A percentile compares a stretch with the other conserved stretches of the same genome.
These are phyloP conservation scores for Fusarium aywerte DNA, from an alignment of 2,329 filamentous ascomycete species.

Conservation along the genomic window DNA sequence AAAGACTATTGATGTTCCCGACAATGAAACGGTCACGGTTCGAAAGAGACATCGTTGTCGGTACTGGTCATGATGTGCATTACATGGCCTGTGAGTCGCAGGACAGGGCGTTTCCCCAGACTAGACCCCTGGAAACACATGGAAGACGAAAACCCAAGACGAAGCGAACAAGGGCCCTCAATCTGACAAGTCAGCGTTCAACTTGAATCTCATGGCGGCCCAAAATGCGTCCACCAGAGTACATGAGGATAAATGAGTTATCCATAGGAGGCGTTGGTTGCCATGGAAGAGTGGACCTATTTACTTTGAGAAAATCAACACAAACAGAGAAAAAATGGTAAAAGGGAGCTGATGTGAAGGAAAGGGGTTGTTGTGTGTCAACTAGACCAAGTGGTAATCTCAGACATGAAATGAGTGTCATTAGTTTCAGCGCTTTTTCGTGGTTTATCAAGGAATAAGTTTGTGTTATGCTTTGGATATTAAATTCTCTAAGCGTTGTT, in stretches of 20 bases:
- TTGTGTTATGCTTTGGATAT: conserved; percentile 4
- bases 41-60: conserved; percentile 1
- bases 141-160: conserved; percentile 17
- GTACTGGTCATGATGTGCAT: conserved; percentile 21
- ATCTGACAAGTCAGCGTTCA: conserved; percentile 30
- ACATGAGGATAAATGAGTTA: conserved; percentile 38
- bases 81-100: conserved; percentile 18
- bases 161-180: conserved; percentile 23
- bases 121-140: conserved; percentile 29
- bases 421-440: neutral
- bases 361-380: conserved; percentile 28
- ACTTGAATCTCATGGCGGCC: conserved; percentile 14
- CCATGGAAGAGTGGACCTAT: conserved; percentile 46
- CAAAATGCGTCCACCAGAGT: conserved; percentile 26
- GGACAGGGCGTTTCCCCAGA: conserved; percentile 35
- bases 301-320: conserved; percentile 41
- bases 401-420: conserved; percentile 16
- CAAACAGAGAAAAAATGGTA: conserved; percentile 38
- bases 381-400: conserved; percentile 15
- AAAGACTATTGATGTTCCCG: neutral
- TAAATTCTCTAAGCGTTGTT: conserved; percentile 4
- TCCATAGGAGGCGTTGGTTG: conserved; percentile 42
- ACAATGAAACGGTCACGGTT: neutral
- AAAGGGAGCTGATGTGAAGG: neutral
- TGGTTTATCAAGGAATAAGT: conserved; percentile 1